These are phyloP conservation scores for Acanthamoeba castellanii DNA, from an alignment of 208 protist genomes.

Conservation along the genomic window DNA sequence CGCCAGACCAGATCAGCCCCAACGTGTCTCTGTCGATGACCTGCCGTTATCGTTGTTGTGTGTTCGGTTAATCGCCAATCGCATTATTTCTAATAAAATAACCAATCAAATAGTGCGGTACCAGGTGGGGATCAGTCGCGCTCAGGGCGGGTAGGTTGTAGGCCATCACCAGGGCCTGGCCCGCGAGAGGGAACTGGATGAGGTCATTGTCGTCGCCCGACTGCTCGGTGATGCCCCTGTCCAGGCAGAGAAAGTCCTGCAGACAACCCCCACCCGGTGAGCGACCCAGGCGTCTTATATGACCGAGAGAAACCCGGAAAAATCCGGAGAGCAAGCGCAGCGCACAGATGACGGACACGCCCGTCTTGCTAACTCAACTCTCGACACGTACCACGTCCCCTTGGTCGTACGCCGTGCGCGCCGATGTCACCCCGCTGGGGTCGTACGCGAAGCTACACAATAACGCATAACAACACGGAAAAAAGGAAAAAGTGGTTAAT, in stretches of 20 bases:
- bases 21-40: neutral
- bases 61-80: no score
- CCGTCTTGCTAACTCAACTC: no score
- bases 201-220: neutral
- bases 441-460: neutral
- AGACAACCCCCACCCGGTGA: neutral
- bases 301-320: no score
- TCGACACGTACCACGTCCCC: neutral
- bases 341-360: no score
- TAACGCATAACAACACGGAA: neutral
- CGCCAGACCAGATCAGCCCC: neutral
- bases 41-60: neutral
- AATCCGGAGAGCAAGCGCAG: no score
- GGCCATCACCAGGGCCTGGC: neutral
- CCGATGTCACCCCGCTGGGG: neutral
- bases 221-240: neutral
- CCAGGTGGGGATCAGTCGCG: neutral
- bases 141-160: neutral
- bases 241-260: neutral
- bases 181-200: neutral
- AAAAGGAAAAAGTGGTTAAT: neutral
- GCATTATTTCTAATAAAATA: no score
- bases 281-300: no score
- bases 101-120: neutral
- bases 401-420: neutral